Percentiles rank a stretch among this genome's conserved stretches.
These are phyloP conservation scores for Colletotrichum sojae DNA, from an alignment of 2,329 filamentous ascomycete species.

Conservation along the genomic window DNA sequence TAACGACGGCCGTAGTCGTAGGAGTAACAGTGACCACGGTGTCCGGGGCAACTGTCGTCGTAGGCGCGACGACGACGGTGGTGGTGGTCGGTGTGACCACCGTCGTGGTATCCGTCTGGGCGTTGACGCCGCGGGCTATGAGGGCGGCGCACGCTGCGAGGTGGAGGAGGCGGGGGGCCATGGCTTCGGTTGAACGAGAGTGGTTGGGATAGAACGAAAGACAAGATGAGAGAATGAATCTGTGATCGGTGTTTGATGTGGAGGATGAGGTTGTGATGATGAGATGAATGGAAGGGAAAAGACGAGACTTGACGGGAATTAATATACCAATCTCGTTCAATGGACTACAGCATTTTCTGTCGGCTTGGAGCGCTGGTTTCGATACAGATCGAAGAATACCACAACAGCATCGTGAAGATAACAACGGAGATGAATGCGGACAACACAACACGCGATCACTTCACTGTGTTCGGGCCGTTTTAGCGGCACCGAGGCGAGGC, in stretches of 20 bases:
- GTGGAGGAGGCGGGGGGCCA: constrained; percentile 22
- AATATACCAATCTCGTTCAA: no score
- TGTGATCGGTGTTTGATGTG: background rate
- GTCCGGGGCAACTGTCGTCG: background rate
- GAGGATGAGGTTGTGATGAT: background rate
- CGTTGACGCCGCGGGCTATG: constrained; percentile 27
- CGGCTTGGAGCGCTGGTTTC: no score
- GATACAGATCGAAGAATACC: no score
- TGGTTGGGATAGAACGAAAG: background rate
- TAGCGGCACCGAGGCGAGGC: background rate
- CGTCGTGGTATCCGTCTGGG: constrained; percentile 5
- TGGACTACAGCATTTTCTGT: no score
- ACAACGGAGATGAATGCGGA: background rate
- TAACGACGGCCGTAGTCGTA: background rate
- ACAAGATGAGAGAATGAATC: background rate
- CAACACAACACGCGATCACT: background rate
- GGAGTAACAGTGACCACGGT: constrained; percentile 7
- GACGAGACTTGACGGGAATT: no score
- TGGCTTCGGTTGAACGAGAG: background rate
- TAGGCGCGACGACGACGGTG: background rate
- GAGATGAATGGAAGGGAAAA: background rate
- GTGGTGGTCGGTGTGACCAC: background rate
- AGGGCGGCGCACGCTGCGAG: constrained; percentile 27
- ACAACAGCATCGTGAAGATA: no score
- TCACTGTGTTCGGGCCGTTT: constrained; percentile 4